A percentile compares a stretch with the other conserved stretches of the same genome.
These are phyloP conservation scores for Colletotrichum chlorophyti DNA, from an alignment of 2,329 filamentous ascomycete genomes.

Conservation along the genomic window DNA sequence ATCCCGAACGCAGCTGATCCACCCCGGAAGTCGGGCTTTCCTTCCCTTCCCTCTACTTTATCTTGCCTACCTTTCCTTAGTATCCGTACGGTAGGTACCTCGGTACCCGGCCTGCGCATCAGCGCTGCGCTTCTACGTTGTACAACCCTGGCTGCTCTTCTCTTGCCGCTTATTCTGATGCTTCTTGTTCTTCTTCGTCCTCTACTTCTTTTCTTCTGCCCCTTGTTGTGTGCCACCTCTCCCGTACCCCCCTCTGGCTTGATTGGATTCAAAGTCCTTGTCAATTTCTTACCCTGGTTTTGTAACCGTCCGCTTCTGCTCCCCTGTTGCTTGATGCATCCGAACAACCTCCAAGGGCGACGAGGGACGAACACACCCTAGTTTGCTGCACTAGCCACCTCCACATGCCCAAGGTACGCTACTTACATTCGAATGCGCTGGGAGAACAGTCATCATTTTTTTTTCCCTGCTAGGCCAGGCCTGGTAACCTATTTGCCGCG, in stretches of 20 bases:
- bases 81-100: no score
- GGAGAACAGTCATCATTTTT: conserved; percentile 24
- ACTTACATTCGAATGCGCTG: conserved; percentile 9
- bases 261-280: conserved; percentile 19
- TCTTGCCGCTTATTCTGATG: no score
- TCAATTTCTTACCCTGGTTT: conserved; percentile 22
- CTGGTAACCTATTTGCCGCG: conserved; percentile 21
- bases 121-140: no score
- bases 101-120: no score
- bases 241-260: conserved; percentile 7
- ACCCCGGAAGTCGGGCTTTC: no score
- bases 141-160: no score
- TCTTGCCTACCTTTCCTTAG: no score
- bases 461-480: conserved; percentile 18
- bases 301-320: conserved; percentile 24
- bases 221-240: conserved; percentile 8
- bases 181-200: no score
- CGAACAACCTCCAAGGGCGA: conserved; percentile 21
- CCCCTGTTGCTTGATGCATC: conserved; percentile 27
- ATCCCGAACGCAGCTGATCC: no score
- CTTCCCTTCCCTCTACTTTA: no score
- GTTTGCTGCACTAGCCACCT: conserved; percentile 26
- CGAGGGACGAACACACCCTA: conserved; percentile 24
- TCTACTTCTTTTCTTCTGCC: not conserved
- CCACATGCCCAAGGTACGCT: conserved; percentile 28